Evolutionary conservation across 2,329 filamentous ascomycete genomes (phyloP).

Genomic region (Drechslera avenae): DNA sequence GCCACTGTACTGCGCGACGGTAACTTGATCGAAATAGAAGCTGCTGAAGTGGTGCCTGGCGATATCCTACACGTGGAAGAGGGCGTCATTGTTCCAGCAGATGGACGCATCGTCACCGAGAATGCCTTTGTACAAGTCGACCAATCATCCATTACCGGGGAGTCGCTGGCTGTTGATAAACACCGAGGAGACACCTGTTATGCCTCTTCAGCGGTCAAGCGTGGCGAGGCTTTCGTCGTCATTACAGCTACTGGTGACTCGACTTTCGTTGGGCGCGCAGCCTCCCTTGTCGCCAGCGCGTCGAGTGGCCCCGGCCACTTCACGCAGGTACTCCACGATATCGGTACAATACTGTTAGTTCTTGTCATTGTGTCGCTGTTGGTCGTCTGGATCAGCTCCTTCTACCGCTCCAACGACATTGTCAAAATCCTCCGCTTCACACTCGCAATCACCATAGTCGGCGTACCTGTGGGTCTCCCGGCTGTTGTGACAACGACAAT

Average conservation of each 20-base stretch:
- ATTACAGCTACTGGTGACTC: slow-evolving; percentile 85
- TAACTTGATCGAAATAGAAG: slow-evolving; percentile 76
- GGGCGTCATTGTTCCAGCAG: slow-evolving; percentile 88
- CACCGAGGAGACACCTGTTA: slow-evolving; percentile 80
- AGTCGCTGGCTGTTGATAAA: slow-evolving; percentile 91
- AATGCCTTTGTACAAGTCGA: slow-evolving; percentile 87
- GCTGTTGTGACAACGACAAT: slow-evolving; percentile 94
- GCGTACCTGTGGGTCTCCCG: slow-evolving; percentile 90
- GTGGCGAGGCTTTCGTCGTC: slow-evolving; percentile 83
- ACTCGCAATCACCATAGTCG: slow-evolving; percentile 86
- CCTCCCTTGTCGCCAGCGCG: slow-evolving; percentile 81
- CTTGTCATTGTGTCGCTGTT: slow-evolving; percentile 81
- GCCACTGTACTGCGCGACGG: slow-evolving; percentile 85
- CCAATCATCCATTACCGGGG: slow-evolving; percentile 89
- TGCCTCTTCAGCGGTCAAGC: slow-evolving; percentile 86
- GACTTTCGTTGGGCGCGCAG: slow-evolving; percentile 87
- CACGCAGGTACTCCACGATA: slow-evolving; percentile 87
- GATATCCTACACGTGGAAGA: slow-evolving; percentile 91
- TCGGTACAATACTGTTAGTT: slow-evolving; percentile 78
- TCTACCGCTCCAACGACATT: slow-evolving; percentile 84
- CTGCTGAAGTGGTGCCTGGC: slow-evolving; percentile 82
- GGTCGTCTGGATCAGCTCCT: slow-evolving; percentile 83
- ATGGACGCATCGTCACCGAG: slow-evolving; percentile 83
- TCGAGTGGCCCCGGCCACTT: slow-evolving; percentile 80
- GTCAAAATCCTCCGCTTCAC: slow-evolving; percentile 82